Evolutionary conservation across 805 yeast genomes (phyloP).

Genomic region (Barnettozyma pratensis): DNA sequence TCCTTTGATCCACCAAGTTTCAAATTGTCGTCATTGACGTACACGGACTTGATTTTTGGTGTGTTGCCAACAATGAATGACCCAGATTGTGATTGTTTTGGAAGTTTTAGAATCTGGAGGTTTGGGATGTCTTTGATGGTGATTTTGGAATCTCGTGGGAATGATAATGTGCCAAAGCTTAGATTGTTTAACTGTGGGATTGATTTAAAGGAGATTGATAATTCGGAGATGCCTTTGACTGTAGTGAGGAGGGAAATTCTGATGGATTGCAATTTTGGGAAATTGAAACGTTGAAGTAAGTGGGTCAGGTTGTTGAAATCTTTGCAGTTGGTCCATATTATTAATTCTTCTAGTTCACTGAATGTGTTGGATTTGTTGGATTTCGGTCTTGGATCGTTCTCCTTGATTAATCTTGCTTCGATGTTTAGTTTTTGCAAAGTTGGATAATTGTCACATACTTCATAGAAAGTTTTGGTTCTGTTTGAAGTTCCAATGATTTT

Average conservation of each 20-base stretch:
- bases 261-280: not conserved
- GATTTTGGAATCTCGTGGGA: not conserved
- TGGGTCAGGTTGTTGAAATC: not conserved
- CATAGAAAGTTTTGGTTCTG: not conserved
- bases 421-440: not conserved
- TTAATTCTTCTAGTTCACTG: not conserved
- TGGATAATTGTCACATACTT: constrained; percentile 1
- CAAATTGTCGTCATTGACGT: too few species aligned
- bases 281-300: not conserved
- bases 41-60: too few species aligned
- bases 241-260: not conserved
- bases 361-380: not conserved
- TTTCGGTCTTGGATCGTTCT: not conserved
- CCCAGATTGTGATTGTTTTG: too few species aligned
- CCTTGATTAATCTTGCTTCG: not conserved
- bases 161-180: not conserved
- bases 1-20: too few species aligned
- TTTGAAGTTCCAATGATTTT: not conserved
- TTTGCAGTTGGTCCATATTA: not conserved
- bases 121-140: not conserved
- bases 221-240: not conserved
- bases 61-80: too few species aligned
- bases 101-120: too few species aligned
- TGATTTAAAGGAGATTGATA: not conserved
- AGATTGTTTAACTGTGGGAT: not conserved